Percentiles rank a stretch among this genome's conserved stretches.
Evolutionary conservation across 768 basidiomycete species (phyloP).

Genomic region (Suillus discolor): DNA sequence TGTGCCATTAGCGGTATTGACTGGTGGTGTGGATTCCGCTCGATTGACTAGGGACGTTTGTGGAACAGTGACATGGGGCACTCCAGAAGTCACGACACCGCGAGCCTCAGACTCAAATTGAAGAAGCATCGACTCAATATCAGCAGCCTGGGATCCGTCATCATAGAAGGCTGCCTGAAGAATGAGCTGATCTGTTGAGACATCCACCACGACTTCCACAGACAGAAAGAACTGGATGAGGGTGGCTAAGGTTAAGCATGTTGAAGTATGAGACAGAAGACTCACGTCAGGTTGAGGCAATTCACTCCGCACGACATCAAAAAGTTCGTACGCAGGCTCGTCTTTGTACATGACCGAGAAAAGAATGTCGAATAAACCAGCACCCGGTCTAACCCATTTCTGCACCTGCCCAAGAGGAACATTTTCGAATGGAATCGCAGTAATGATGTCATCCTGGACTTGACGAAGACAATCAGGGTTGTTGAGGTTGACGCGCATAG

Average conservation of each 20-base stretch:
- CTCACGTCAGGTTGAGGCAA: conserved; percentile 35
- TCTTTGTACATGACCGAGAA: conserved; percentile 34
- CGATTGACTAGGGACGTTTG: neutral
- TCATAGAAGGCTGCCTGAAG: conserved; percentile 27
- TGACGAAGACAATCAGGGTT: conserved; percentile 19
- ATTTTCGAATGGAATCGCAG: conserved; percentile 30
- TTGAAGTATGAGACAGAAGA: neutral
- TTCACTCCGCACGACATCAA: conserved; percentile 31
- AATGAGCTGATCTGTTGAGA: conserved; percentile 17
- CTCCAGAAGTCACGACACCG: conserved; percentile 15
- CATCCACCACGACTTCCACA: conserved; percentile 28
- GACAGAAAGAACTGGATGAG: conserved; percentile 25
- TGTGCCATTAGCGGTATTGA: neutral
- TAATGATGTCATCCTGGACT: conserved; percentile 31
- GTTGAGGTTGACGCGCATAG: conserved; percentile 25
- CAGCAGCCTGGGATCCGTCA: conserved; percentile 16
- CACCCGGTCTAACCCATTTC: conserved; percentile 29
- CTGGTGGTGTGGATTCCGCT: neutral
- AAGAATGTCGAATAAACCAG: conserved; percentile 30
- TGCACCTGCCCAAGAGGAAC: conserved; percentile 33
- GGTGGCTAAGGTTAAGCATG: neutral
- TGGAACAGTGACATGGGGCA: conserved; percentile 2
- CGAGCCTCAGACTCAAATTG: conserved; percentile 29
- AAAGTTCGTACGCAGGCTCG: conserved; percentile 18
- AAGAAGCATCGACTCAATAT: conserved; percentile 24